Evolutionary conservation across 2,329 filamentous ascomycete genomes (phyloP).

Genomic region (Talaromyces sp.): DNA sequence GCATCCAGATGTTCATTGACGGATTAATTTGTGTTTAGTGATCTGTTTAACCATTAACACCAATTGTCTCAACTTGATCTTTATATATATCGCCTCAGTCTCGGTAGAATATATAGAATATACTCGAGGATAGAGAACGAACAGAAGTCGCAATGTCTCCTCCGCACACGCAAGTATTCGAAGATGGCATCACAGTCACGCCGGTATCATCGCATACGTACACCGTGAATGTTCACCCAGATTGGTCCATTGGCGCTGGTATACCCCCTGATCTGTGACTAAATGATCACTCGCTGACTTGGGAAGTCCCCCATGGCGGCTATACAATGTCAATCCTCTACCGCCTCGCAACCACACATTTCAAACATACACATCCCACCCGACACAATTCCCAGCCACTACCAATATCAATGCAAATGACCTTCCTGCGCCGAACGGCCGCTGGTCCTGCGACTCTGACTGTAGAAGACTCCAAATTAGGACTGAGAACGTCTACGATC

Average conservation of each 20-base stretch:
- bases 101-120: neutral
- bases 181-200: constrained; percentile 37
- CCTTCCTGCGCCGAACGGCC: constrained; percentile 63
- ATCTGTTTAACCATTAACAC: neutral
- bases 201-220: constrained; percentile 55
- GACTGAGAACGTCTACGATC: constrained; percentile 60
- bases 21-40: neutral
- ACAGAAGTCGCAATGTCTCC: constrained; percentile 6
- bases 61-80: neutral
- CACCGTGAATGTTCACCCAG: constrained; percentile 51
- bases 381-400: constrained; percentile 50
- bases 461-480: constrained; percentile 63
- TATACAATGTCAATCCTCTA: constrained; percentile 64
- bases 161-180: constrained; percentile 31
- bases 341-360: constrained; percentile 58
- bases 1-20: too few species aligned
- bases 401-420: constrained; percentile 62
- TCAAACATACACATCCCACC: constrained; percentile 56
- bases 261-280: constrained; percentile 20
- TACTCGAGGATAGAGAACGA: neutral
- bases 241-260: constrained; percentile 67
- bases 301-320: constrained; percentile 66
- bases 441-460: constrained; percentile 56
- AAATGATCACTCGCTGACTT: neutral
- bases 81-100: neutral